These are phyloP conservation scores for Cymbopogon flexuosus DNA, from an alignment of 202 grass and related monocot genomes.

Conservation along the genomic window DNA sequence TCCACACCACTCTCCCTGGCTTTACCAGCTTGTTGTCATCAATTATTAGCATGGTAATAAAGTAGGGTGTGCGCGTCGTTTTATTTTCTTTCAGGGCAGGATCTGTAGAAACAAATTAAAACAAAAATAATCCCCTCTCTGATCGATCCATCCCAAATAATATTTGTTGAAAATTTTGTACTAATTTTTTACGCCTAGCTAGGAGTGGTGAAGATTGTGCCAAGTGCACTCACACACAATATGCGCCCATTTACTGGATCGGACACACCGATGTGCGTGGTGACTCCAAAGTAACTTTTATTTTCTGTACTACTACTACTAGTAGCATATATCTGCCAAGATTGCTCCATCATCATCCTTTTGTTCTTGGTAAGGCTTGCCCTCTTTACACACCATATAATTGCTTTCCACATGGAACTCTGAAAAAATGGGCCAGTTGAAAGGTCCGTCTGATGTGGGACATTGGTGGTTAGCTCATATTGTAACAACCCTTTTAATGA, in stretches of 20 bases:
- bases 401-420: constrained; percentile 39
- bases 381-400: constrained; percentile 33
- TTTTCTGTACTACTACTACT: not conserved
- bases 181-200: not conserved
- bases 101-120: not conserved
- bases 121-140: not conserved
- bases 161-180: not conserved
- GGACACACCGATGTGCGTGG: not conserved
- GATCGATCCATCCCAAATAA: not conserved
- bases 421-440: not conserved
- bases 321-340: constrained; percentile 16
- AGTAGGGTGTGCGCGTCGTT: not conserved
- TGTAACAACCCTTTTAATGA: constrained; percentile 21
- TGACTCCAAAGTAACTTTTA: constrained; percentile 20
- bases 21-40: not conserved
- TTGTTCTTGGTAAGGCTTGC: constrained; percentile 19
- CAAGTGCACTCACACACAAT: not conserved
- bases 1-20: not conserved
- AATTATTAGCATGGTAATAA: not conserved
- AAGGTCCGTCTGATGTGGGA: constrained; percentile 21
- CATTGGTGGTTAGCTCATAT: constrained; percentile 14
- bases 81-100: not conserved
- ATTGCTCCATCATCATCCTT: not conserved
- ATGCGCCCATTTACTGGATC: constrained; percentile 4
- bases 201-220: not conserved